Evolutionary conservation across 306 rosid genomes (phyloP), one percentile per base, ranked within the genome.

Genomic region (Ziziphus jujuba): DNA sequence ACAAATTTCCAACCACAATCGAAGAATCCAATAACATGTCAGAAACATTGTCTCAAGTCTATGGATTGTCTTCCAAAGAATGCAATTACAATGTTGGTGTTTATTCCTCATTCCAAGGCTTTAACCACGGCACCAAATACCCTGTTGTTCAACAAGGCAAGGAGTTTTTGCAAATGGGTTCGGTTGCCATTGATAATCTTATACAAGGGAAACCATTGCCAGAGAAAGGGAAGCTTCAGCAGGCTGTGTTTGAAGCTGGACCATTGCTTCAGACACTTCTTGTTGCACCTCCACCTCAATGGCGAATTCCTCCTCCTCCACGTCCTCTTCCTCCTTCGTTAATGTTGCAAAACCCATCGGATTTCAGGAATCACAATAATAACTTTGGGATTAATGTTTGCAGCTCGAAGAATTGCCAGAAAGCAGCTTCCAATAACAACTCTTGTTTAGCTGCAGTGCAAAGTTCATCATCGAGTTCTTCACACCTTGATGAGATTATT

Each of bases 201-300:
- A 4, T 28, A 28, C 33, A 28, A 28, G 33, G 33, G 31, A 86
- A 76, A 43, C 61, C 81, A 0, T 73, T 86, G 65, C 86, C 91
- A 36, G 70, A 71, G 51, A 78, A 80, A 34, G 91, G 91, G 36
- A 83, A 75, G 47, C 49, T 85, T 44, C 58, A 72, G 36, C 70
- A 67, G 77, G 76, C 75, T 77, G 88, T 80, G 1, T 24, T 81
- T 54, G 82, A 73, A 50, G 69, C 77, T 56, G 81, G 82, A 8
- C 86, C 88, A 19, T 61, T 86, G 72, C 88, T 86, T 71, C 77
- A 80, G 38, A 73, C 91, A 62, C 84, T 85, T 60, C 72, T 76
- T 17, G 35, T 76, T 67, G 75, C 77, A 4, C 81, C 88, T 12
- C 66, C 58, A 57, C 87, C 83, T 0, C 64, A 51, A 17, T 74